phyloP scores from a whole-genome alignment of 31 red algal genomes.

The Asparagopsis taxiformis region DNA sequence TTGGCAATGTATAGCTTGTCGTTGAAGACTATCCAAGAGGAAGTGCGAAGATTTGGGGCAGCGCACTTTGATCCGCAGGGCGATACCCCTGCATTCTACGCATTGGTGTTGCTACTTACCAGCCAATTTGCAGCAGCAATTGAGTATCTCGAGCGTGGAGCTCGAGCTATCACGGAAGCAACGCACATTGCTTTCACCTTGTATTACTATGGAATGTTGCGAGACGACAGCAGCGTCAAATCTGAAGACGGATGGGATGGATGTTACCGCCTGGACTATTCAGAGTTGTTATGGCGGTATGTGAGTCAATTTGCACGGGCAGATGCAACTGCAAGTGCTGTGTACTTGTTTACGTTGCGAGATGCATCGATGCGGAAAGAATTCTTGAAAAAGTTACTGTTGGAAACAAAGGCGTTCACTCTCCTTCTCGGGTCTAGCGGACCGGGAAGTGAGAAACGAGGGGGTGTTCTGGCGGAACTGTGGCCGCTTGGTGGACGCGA shows the following conservation, averaged over 20 bases:
- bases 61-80: slow-evolving; percentile 84
- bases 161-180: slow-evolving; percentile 48
- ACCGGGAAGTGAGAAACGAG: neutral
- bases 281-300: slow-evolving; percentile 48
- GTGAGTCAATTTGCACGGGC: slow-evolving; percentile 16
- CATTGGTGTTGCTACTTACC: slow-evolving; percentile 61
- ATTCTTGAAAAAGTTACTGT: slow-evolving; percentile 27
- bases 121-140: slow-evolving; percentile 62
- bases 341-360: slow-evolving; percentile 57
- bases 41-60: slow-evolving; percentile 72
- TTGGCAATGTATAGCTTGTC: slow-evolving; percentile 41
- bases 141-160: slow-evolving; percentile 45
- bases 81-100: slow-evolving; percentile 75
- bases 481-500: too few species aligned
- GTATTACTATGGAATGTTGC: slow-evolving; percentile 62
- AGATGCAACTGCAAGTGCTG: slow-evolving; percentile 25
- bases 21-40: slow-evolving; percentile 64
- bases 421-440: slow-evolving; percentile 9
- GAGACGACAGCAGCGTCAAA: slow-evolving; percentile 12
- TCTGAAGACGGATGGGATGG: slow-evolving; percentile 1
- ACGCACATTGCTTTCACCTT: slow-evolving; percentile 66
- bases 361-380: slow-evolving; percentile 20
- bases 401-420: slow-evolving; percentile 15
- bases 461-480: slow-evolving; percentile 30
- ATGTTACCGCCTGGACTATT: slow-evolving; percentile 3